These are phyloP conservation scores for Apiospora pterosperma DNA, from an alignment of 2,329 filamentous ascomycete genomes.

Conservation along the genomic window DNA sequence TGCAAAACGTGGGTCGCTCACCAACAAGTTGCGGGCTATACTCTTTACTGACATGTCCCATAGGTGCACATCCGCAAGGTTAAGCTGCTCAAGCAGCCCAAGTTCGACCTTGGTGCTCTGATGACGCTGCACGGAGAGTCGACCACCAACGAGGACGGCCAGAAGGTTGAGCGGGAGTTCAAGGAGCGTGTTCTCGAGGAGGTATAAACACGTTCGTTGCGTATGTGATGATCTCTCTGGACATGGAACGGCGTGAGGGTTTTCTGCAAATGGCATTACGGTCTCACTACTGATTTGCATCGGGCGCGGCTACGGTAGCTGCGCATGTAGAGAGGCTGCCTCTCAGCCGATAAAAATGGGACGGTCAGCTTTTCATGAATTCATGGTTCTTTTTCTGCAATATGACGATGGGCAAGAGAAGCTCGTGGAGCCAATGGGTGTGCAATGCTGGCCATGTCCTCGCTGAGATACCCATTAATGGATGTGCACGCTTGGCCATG, in stretches of 20 bases:
- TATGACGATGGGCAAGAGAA: constrained; percentile 8
- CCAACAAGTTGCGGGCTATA: background rate
- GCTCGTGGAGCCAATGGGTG: background rate
- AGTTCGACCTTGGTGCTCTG: constrained; percentile 97
- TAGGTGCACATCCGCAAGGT: constrained; percentile 99
- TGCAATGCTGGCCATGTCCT: background rate
- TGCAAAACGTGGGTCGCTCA: constrained; percentile 77
- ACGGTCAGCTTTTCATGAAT: constrained; percentile 31
- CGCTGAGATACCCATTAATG: background rate
- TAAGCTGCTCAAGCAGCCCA: constrained; percentile 97
- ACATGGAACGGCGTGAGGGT: constrained; percentile 44
- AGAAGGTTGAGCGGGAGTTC: constrained; percentile 99
- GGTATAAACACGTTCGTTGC: constrained; percentile 62
- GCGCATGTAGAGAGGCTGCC: constrained; percentile 27
- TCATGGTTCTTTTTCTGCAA: constrained; percentile 12
- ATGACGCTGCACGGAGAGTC: constrained; percentile 98
- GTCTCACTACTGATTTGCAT: constrained; percentile 46
- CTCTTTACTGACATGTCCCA: constrained; percentile 28
- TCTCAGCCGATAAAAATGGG: constrained; percentile 32
- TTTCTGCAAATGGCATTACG: constrained; percentile 40
- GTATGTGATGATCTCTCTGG: constrained; percentile 18
- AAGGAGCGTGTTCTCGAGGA: constrained; percentile 94
- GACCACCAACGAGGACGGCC: constrained; percentile 89
- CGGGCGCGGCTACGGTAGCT: constrained; percentile 42
- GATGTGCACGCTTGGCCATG: background rate